Conservation (phyloP, 2,329 filamentous ascomycete species). For the Ceratocystis papillata region DNA sequence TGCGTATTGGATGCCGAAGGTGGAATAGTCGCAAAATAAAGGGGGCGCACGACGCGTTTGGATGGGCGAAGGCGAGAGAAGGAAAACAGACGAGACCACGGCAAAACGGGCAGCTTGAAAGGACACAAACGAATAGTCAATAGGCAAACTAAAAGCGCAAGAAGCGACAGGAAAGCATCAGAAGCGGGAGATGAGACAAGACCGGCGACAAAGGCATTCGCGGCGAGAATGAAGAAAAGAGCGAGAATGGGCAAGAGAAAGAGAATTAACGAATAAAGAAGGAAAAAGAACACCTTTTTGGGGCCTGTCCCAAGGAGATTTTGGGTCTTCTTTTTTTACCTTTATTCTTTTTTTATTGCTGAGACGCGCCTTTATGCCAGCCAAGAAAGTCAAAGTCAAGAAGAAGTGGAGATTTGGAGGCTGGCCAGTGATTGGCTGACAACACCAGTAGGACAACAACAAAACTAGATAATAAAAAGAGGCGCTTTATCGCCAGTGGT, state of each 20-base stretch:
- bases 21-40: slow-evolving; percentile 19
- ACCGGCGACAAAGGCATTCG: not conserved
- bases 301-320: too few relatives aligned
- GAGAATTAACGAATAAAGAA: not conserved
- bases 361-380: slow-evolving; percentile 13
- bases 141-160: not conserved
- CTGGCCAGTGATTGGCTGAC: slow-evolving; percentile 10
- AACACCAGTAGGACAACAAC: not conserved
- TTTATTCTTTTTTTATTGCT: slow-evolving; percentile 1
- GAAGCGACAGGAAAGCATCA: not conserved
- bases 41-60: slow-evolving; percentile 17
- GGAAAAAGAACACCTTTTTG: not conserved
- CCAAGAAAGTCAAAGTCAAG: not conserved
- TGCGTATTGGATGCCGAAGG: slow-evolving; percentile 5
- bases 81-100: too few relatives aligned
- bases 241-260: slow-evolving; percentile 8
- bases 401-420: slow-evolving; percentile 7
- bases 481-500: not conserved
- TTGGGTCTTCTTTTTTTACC: too few relatives aligned
- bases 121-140: not conserved
- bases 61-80: not conserved
- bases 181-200: not conserved
- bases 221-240: not conserved
- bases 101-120: too few relatives aligned
- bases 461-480: not conserved